A percentile compares a stretch with the other conserved stretches of the same genome.
phyloP scores from a whole-genome alignment of 1,139 yeast genomes.

The Williopsis jadinii region DNA sequence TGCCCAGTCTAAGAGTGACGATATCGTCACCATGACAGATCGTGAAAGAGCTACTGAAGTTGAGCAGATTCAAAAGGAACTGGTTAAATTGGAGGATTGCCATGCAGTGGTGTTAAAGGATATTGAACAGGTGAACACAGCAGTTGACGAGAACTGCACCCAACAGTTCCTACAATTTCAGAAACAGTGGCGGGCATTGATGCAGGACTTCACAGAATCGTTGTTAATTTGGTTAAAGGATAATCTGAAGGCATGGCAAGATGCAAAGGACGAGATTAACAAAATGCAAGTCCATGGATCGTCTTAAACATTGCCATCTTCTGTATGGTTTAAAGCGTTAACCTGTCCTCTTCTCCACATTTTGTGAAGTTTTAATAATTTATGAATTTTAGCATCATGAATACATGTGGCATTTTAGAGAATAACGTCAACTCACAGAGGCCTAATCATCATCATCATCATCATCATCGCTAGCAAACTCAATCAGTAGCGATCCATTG shows the following conservation, averaged over 20 bases:
- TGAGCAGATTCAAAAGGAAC: conserved; percentile 22
- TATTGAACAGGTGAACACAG: conserved; percentile 24
- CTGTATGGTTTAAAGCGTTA: too few species aligned
- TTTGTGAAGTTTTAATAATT: too few species aligned
- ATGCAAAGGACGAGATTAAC: conserved; percentile 22
- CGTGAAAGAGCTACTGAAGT: conserved; percentile 23
- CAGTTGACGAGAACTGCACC: conserved; percentile 22
- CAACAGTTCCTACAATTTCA: conserved; percentile 23
- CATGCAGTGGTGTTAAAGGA: conserved; percentile 25
- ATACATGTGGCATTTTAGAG: too few species aligned
- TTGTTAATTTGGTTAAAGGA: conserved; percentile 19
- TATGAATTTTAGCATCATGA: too few species aligned
- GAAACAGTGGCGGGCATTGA: conserved; percentile 24
- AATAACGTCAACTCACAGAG: too few species aligned
- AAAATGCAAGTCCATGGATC: conserved; percentile 5
- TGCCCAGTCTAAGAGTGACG: conserved; percentile 19
- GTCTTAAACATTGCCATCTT: too few species aligned
- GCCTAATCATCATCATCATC: not conserved
- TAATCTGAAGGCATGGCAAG: conserved; percentile 30
- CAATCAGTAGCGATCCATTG: conserved; percentile 52
- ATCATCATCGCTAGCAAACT: conserved; percentile 25
- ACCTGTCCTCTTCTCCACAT: too few species aligned
- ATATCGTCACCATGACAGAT: conserved; percentile 29
- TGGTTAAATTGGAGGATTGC: conserved; percentile 26
- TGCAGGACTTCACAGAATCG: conserved; percentile 25